Conservation (phyloP, 495 filamentous ascomycete species). For the Apodospora peruviana region DNA sequence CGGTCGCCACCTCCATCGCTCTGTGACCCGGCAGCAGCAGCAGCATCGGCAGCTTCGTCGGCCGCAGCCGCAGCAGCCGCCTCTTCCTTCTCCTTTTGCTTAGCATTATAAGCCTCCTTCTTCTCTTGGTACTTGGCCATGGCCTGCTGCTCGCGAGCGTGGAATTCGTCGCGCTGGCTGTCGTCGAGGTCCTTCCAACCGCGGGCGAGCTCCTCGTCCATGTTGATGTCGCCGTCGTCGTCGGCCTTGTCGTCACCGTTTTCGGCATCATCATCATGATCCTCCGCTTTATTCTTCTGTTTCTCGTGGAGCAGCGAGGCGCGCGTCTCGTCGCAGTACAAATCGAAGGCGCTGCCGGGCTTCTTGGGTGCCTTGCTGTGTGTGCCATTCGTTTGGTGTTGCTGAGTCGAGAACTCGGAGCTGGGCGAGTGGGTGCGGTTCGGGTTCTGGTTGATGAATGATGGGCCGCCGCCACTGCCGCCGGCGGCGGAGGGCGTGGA, state of each 20-base stretch:
- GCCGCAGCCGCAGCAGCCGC: slow-evolving; percentile 12
- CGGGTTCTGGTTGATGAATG: slow-evolving; percentile 39
- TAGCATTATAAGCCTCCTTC: slow-evolving; percentile 29
- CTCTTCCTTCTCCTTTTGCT: slow-evolving; percentile 6
- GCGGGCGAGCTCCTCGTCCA: slow-evolving; percentile 42
- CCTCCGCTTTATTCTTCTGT: slow-evolving; percentile 11
- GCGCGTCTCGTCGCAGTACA: slow-evolving; percentile 45
- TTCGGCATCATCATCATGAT: slow-evolving; percentile 31
- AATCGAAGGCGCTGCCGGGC: slow-evolving; percentile 44
- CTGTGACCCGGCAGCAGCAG: slow-evolving; percentile 11
- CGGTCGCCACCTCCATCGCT: slow-evolving; percentile 1
- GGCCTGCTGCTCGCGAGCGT: slow-evolving; percentile 33
- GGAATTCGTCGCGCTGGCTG: slow-evolving; percentile 39
- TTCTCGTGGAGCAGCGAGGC: slow-evolving; percentile 31
- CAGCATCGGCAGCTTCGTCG: slow-evolving; percentile 16
- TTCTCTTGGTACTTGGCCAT: slow-evolving; percentile 39
- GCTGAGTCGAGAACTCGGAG: slow-evolving; percentile 39
- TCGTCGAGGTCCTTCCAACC: slow-evolving; percentile 45
- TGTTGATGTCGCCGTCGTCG: slow-evolving; percentile 20
- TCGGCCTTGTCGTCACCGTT: too few species aligned
- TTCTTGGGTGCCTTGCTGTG: slow-evolving; percentile 29
- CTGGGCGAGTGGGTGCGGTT: slow-evolving; percentile 35
- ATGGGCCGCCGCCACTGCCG: slow-evolving; percentile 26
- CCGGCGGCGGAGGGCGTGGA: slow-evolving; percentile 8
- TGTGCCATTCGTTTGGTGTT: slow-evolving; percentile 22